Base-by-base conservation (phyloP, 2,329 filamentous ascomycete genomes). In the Aspergillus neotritici region DNA sequence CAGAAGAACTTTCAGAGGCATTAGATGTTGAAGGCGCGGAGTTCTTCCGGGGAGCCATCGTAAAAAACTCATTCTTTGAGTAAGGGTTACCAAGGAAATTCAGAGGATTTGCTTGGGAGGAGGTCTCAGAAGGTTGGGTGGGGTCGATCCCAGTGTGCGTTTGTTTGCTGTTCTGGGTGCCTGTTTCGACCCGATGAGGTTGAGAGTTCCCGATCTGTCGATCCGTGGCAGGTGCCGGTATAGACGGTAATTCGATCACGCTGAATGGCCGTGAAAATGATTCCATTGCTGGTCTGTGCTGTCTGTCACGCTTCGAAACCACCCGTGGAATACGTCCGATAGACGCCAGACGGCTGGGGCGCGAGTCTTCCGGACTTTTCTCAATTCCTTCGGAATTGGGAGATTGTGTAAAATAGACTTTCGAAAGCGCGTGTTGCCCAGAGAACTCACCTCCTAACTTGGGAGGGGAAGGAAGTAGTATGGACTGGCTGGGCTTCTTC, bases 231-330 rank as follows among this genome's bases (percentile, higher is more conserved):
- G 58, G 61, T 5, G 57, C 62, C 8, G 61, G 50, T 31, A 68
- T 38, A 5, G 71, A 70, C 37, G 75, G 70, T 4, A 67, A 65
- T 12, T 72, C 67, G 4, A 60, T 68, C 13, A 56, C 53, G 53
- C 80, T 75, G 60, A 95, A 94, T 0, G 90, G 88, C 7, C 88
- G 76, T 3, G 90, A 95, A 62, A 95, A 95, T 28, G 87, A 94
- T 60, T 82, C 83, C 1, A 85, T 79, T 1, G 86, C 83, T 1
- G 80, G 78, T 37, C 79, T 79, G 49, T 84, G 78, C 30, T 81
- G 73, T 41, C 82, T 77, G 36, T 77, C 75, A 37, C 73, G 69
- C 39, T 77, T 81, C 35, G 80, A 87, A 25, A 91, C 74, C 4
- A 95, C 87, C 55, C 82, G 82, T 7, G 90, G 90, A 40, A 95